These are phyloP conservation scores for Neurospora cerealis DNA, from an alignment of 495 filamentous ascomycete species.

Conservation along the genomic window DNA sequence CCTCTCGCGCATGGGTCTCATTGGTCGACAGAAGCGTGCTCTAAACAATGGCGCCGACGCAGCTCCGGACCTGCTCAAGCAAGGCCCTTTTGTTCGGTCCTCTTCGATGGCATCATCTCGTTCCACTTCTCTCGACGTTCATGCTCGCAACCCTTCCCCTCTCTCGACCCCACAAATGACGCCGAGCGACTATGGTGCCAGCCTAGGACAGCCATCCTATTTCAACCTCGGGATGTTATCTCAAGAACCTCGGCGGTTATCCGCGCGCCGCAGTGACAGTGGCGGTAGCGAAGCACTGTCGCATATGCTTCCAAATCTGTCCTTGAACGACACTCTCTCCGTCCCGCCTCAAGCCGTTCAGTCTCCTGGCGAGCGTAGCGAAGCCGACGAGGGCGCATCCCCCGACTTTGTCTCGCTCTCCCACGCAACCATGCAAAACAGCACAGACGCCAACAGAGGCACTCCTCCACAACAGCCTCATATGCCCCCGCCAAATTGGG, in stretches of 20 bases:
- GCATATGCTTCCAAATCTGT: conserved; percentile 76
- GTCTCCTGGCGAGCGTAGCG: conserved; percentile 41
- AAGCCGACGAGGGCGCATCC: conserved; percentile 51
- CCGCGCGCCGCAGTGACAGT: conserved; percentile 86
- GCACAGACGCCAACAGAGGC: conserved; percentile 27
- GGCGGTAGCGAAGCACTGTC: conserved; percentile 77
- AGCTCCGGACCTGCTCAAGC: conserved; percentile 82
- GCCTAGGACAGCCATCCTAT: conserved; percentile 78
- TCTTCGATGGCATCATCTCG: conserved; percentile 83
- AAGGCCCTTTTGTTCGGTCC: conserved; percentile 78
- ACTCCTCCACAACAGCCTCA: conserved; percentile 54
- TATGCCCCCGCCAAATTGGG: conserved; percentile 93
- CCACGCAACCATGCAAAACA: conserved; percentile 46
- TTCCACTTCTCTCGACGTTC: conserved; percentile 91
- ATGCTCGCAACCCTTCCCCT: conserved; percentile 62
- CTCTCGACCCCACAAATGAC: conserved; percentile 79
- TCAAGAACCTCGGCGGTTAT: conserved; percentile 72
- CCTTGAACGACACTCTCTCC: conserved; percentile 52
- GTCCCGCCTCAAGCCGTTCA: conserved; percentile 40
- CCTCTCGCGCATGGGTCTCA: conserved; percentile 90
- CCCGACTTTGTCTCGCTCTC: conserved; percentile 60
- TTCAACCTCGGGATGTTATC: conserved; percentile 64
- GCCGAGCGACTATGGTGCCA: conserved; percentile 53
- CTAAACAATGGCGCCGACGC: conserved; percentile 71
- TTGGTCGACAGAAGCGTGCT: conserved; percentile 90